Base-by-base conservation (phyloP, 1,284 basidiomycete genomes). In the Pseudozyma hubeiensis region DNA sequence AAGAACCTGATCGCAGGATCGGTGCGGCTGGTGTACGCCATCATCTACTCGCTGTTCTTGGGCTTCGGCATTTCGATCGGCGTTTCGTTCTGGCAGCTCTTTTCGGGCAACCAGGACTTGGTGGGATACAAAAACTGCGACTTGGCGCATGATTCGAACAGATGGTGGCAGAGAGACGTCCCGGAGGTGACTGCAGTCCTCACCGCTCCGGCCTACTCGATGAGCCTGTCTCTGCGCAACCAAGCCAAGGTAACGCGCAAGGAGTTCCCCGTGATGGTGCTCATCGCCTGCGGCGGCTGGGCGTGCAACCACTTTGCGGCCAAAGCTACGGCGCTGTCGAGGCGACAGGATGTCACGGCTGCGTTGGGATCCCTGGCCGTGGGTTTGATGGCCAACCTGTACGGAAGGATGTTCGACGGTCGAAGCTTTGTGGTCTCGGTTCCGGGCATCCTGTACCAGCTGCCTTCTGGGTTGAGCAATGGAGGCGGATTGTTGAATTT, bases 401-500 rank as follows among this genome's bases (percentile, higher is more conserved):
- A 93, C 71, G 92, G 91, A 10, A 89, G 92, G 44, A 88, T 94
- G 84, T 91, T 92, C 82, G 87, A 88, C 35, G 91, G 91, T 2
- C 91, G 91, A 56, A 89, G 90, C 3, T 93, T 92, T 77, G 90
- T 92, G 19, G 88, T 92, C 8, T 83, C 75, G 8, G 74, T 79
- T 8, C 60, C 83, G 19, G 92, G 92, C 49, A 92, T 94, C 59
- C 87, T 94, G 16, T 92, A 94, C 85, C 93, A 95, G 86, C 88
- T 95, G 0, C 93, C 93, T 0, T 92, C 91, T 11, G 93, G 93
- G 56, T 87, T 94, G n/a, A 90, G 90, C 7, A 92, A 90, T 35
- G 92, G 93, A 40, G 91, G 91, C 30, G 92, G 93, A 39, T 88
- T 95, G n/a, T 87, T 94, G 74, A 89, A 89, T 70, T 93, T 92